These are phyloP conservation scores for Nicotiana noctiflora DNA, from an alignment of 257 asterid species.

Conservation along the genomic window DNA sequence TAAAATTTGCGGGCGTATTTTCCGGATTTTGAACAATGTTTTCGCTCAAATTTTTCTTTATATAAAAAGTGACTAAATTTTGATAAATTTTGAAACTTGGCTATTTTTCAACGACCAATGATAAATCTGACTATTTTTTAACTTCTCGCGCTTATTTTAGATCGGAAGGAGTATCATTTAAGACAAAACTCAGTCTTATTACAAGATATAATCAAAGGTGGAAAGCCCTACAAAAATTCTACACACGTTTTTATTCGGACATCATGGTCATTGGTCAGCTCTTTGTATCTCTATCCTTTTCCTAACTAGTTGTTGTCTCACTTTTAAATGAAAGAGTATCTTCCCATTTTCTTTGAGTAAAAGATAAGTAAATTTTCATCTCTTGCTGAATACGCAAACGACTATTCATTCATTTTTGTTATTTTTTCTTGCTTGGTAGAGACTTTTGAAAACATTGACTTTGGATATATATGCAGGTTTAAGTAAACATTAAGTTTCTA, in stretches of 20 bases:
- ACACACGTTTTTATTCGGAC: not conserved
- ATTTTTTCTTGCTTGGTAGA: not conserved
- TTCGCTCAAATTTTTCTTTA: too few relatives aligned
- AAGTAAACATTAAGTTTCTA: not conserved
- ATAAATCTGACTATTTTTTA: too few relatives aligned
- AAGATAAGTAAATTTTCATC: not conserved
- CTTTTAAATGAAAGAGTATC: not conserved
- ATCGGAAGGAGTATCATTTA: not conserved
- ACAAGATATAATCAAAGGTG: not conserved
- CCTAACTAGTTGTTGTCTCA: not conserved
- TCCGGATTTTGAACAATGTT: too few relatives aligned
- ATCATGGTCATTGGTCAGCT: not conserved
- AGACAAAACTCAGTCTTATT: not conserved
- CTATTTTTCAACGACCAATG: too few relatives aligned
- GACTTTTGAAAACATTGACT: not conserved
- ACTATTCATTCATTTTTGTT: not conserved
- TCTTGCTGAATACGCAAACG: not conserved
- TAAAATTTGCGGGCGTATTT: too few relatives aligned
- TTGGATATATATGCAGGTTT: not conserved
- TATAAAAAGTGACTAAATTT: too few relatives aligned
- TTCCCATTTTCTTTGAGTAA: not conserved
- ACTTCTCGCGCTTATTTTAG: too few relatives aligned
- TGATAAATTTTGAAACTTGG: too few relatives aligned
- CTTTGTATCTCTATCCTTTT: not conserved
- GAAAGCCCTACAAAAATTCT: not conserved